These are phyloP conservation scores for Dicorynia guianensis DNA, from an alignment of 306 rosid genomes.

Conservation along the genomic window DNA sequence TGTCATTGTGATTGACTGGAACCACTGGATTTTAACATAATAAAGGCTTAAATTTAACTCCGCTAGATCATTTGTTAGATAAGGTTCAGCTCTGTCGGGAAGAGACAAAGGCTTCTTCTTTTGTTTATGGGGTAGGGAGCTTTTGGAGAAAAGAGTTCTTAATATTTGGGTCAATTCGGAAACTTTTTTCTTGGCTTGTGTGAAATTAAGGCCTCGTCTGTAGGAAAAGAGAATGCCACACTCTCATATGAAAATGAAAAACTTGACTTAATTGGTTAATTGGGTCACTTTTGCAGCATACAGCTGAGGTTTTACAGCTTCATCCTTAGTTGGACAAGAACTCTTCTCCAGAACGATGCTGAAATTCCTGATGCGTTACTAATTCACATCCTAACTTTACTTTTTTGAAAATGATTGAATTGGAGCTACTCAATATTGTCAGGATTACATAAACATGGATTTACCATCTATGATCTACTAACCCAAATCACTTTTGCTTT, in stretches of 20 bases:
- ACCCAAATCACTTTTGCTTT: conserved; percentile 5
- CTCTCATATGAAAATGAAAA: too few species aligned
- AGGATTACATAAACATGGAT: neutral
- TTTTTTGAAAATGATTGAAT: neutral
- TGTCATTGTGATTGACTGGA: neutral
- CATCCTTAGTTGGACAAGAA: neutral
- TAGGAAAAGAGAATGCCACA: too few species aligned
- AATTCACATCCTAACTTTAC: neutral
- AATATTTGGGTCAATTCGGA: too few species aligned
- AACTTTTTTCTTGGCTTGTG: too few species aligned
- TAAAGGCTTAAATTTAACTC: neutral
- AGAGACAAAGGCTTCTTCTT: too few species aligned
- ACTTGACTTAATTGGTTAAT: too few species aligned
- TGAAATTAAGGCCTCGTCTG: too few species aligned
- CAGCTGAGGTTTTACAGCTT: too few species aligned
- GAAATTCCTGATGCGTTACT: neutral
- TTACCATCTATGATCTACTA: neutral
- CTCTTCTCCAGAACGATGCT: neutral
- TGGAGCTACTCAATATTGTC: conserved; percentile 10
- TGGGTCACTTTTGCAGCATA: too few species aligned
- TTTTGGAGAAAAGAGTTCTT: too few species aligned
- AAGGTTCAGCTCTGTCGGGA: too few species aligned
- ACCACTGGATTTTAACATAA: neutral
- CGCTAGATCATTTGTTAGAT: neutral
- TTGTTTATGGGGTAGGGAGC: too few species aligned